Conservation (phyloP, 73 alveolate species). For the Strombidium stylifer region DNA sequence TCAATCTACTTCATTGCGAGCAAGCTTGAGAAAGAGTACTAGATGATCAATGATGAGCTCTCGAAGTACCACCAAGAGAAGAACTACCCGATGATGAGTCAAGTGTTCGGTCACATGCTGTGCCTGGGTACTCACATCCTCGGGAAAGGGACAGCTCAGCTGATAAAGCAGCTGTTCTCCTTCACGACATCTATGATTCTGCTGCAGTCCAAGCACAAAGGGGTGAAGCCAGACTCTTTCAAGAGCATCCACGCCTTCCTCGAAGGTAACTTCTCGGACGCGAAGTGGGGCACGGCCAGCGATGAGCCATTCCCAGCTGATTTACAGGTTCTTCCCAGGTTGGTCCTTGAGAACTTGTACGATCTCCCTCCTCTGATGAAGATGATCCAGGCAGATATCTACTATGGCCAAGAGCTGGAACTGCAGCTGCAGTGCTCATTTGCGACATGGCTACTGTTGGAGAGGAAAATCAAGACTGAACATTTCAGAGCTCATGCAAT, state of each 20-base stretch:
- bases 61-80: slow-evolving; percentile 12
- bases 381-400: slow-evolving; percentile 1
- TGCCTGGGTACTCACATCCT: slow-evolving; percentile 13
- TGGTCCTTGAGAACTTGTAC: background rate
- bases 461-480: slow-evolving; percentile 18
- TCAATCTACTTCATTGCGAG: background rate
- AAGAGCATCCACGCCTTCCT: too few species aligned
- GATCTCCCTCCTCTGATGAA: slow-evolving; percentile 10
- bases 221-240: background rate
- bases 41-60: background rate
- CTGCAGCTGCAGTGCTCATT: slow-evolving; percentile 8
- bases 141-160: slow-evolving; percentile 7
- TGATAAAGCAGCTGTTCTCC: slow-evolving; percentile 15
- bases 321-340: slow-evolving; percentile 10
- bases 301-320: background rate
- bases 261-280: too few species aligned
- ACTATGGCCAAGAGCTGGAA: slow-evolving; percentile 21
- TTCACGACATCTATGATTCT: slow-evolving; percentile 24
- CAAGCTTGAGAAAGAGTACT: slow-evolving; percentile 16
- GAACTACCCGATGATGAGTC: background rate
- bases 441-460: background rate
- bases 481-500: slow-evolving; percentile 47
- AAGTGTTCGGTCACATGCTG: slow-evolving; percentile 15
- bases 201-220: background rate
- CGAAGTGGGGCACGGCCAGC: too few species aligned